Percentiles rank a stretch among this genome's conserved stretches.
Conservation (phyloP, 2,329 filamentous ascomycete species). For the Fusarium torreyae region DNA sequence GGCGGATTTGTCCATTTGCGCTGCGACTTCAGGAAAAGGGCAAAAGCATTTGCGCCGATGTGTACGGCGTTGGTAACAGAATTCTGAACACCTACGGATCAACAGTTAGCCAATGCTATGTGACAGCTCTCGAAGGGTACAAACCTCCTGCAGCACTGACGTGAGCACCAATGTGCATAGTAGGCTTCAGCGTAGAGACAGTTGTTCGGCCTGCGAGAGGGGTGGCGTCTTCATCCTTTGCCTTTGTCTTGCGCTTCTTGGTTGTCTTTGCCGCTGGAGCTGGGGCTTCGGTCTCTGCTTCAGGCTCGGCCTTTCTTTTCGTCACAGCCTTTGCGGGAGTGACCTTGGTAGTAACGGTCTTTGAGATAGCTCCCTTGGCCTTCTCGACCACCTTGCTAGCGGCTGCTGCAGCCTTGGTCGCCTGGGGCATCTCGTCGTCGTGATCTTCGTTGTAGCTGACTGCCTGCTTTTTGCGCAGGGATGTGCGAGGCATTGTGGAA, state of each 20-base stretch:
- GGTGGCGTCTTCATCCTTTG: slow-evolving; percentile 63
- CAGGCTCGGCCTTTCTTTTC: slow-evolving; percentile 54
- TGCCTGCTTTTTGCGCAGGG: slow-evolving; percentile 52
- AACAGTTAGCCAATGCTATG: slow-evolving; percentile 2
- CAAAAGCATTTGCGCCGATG: slow-evolving; percentile 93
- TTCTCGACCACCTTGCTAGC: slow-evolving; percentile 50
- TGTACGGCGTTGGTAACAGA: slow-evolving; percentile 82
- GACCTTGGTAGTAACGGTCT: slow-evolving; percentile 46
- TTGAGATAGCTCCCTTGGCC: slow-evolving; percentile 46
- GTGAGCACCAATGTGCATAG: slow-evolving; percentile 91
- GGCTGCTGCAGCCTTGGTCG: slow-evolving; percentile 31
- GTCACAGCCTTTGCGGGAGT: slow-evolving; percentile 43
- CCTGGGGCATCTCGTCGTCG: slow-evolving; percentile 35
- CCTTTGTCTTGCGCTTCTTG: slow-evolving; percentile 63
- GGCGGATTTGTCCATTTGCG: slow-evolving; percentile 93
- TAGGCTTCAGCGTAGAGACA: slow-evolving; percentile 72
- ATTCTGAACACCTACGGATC: slow-evolving; percentile 83
- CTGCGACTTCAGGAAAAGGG: slow-evolving; percentile 95
- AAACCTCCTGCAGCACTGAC: slow-evolving; percentile 89
- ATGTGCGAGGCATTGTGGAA: slow-evolving; percentile 54
- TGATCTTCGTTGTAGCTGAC: slow-evolving; percentile 54
- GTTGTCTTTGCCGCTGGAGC: slow-evolving; percentile 45
- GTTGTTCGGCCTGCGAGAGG: slow-evolving; percentile 79
- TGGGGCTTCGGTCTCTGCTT: slow-evolving; percentile 41
- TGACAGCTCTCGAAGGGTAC: slow-evolving; percentile 41